A percentile compares a stretch with the other conserved stretches of the same genome.
Conservation (phyloP, 148 eudicot species). For the Fagopyrum homotropicum region DNA sequence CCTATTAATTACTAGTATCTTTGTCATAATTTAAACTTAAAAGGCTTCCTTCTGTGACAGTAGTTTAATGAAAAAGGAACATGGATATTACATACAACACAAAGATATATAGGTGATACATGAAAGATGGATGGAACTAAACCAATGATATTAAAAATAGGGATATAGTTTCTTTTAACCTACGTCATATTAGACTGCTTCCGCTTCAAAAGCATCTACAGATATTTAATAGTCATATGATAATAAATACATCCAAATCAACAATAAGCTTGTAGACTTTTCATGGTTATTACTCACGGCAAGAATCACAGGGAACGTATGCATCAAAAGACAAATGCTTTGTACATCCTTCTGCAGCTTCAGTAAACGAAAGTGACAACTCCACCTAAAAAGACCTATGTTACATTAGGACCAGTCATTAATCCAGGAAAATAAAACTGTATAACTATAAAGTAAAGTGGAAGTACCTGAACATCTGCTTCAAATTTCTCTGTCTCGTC, state of each 20-base stretch:
- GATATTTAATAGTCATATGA: not conserved
- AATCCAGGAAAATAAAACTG: not conserved
- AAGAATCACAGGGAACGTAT: constrained; percentile 65
- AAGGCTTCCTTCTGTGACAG: not conserved
- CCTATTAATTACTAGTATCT: no score
- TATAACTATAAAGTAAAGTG: not conserved
- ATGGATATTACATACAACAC: not conserved
- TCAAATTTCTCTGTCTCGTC: constrained; percentile 54
- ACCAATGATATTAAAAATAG: not conserved
- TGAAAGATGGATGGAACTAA: not conserved
- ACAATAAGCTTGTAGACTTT: not conserved
- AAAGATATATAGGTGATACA: not conserved
- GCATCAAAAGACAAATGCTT: constrained; percentile 71
- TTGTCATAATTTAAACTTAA: not conserved
- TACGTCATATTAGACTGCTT: not conserved
- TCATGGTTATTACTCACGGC: constrained; percentile 51
- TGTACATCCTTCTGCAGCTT: constrained; percentile 84
- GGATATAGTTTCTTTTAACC: not conserved
- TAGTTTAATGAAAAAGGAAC: not conserved
- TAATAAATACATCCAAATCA: constrained; percentile 1
- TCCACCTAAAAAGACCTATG: constrained; percentile 47
- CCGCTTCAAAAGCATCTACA: not conserved
- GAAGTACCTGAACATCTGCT: constrained; percentile 68
- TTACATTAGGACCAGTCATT: constrained; percentile 13
- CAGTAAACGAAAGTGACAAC: constrained; percentile 66